These are phyloP conservation scores for Cyclotella atomus DNA, from an alignment of 108 stramenopile species.

Conservation along the genomic window DNA sequence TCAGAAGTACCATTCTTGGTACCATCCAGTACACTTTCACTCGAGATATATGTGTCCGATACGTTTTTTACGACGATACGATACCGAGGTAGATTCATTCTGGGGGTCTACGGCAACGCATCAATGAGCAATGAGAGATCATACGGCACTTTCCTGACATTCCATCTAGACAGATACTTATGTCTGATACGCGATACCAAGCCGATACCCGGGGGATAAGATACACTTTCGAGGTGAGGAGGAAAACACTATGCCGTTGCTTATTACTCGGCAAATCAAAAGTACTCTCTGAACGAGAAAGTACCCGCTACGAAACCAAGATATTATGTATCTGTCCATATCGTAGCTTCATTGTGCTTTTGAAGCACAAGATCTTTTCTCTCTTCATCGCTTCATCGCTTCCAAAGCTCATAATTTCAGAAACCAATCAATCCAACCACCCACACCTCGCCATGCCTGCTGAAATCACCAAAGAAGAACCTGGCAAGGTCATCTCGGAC, in stretches of 20 bases:
- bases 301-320: too few species aligned
- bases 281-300: too few species aligned
- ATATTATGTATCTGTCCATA: neutral
- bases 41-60: too few species aligned
- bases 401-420: neutral
- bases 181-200: too few species aligned
- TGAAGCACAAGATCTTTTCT: neutral
- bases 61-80: neutral
- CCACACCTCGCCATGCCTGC: conserved; percentile 8
- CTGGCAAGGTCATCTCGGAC: conserved; percentile 61
- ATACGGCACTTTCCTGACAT: neutral
- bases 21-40: too few species aligned
- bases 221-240: too few species aligned
- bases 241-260: too few species aligned
- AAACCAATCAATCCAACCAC: neutral
- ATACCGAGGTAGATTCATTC: neutral
- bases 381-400: neutral
- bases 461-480: conserved; percentile 13
- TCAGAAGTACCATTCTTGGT: too few species aligned
- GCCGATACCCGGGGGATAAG: too few species aligned
- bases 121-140: neutral
- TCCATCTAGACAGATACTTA: too few species aligned
- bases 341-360: neutral
- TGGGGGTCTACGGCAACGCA: too few species aligned
- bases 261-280: too few species aligned